Base-by-base conservation (phyloP, 768 basidiomycete species). In the Russula lepida region DNA sequence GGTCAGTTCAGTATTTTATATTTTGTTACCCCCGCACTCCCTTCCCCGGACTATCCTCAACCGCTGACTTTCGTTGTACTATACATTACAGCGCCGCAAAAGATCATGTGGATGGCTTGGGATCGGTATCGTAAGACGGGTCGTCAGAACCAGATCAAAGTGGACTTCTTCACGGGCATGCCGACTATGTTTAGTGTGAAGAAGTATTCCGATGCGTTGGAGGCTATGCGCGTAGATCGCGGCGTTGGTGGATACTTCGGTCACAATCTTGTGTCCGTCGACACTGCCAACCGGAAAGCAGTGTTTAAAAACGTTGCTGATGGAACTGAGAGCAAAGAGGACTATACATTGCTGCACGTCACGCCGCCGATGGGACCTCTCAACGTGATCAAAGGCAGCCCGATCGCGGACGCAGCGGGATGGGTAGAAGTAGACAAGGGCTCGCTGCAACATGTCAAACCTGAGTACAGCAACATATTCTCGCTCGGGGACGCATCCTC, bases 101-200 rank as follows among this genome's bases (percentile, higher is more conserved):
- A 95, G 74, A 89, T 94, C 56, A 93, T 95, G 89, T 95, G 92
- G 92, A 92, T 93, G 89, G 89, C 90, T 49, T 92, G 90, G 89
- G 90, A 94, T 70, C 77, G 84, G 51, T 92, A 80, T 71, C 78
- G 79, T 59, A 78, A 72, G 69, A 87, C 88, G 11, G 77, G 78
- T 3, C 80, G 88, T 21, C 71, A 75, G 17, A 77, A 79, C 52
- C 77, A 81, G 51, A 79, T 88, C 66, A 77, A 83, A 54, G 70
- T 89, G 63, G 82, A 90, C 60, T 95, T 95, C 71, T 88, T 88
- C 72, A 91, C 88, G 32, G 94, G 92, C 63, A 89, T 86, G 88
- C 92, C 93, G 19, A 81, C 88, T 47, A 98, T 99, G 95, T 98
- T 99, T 75, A 83, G 84, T 67, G 95, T 97, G 57, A 93, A 94